phyloP scores from a whole-genome alignment of 371 early-diverging fungal genomes.

The Mortierella sp. region DNA sequence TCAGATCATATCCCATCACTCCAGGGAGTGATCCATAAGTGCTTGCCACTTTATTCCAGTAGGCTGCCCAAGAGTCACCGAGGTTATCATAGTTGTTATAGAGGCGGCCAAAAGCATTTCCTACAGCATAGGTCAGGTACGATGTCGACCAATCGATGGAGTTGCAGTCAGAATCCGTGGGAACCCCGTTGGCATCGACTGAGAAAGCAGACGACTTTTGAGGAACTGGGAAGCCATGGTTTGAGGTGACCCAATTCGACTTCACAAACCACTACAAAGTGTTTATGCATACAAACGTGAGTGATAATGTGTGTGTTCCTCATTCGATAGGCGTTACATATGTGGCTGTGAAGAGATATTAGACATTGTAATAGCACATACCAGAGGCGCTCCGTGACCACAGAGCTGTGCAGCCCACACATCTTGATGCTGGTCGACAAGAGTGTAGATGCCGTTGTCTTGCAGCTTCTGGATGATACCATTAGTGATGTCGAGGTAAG shows the following conservation, averaged over 20 bases:
- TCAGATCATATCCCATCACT: slow-evolving; percentile 69
- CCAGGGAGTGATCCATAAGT: slow-evolving; percentile 59
- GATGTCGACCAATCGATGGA: slow-evolving; percentile 63
- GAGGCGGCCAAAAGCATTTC: slow-evolving; percentile 63
- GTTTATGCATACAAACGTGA: not conserved
- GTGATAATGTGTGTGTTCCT: no score
- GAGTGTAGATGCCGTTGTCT: slow-evolving; percentile 60
- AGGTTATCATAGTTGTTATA: slow-evolving; percentile 66
- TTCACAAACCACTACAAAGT: slow-evolving; percentile 61
- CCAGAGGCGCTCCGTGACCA: slow-evolving; percentile 67
- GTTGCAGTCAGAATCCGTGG: slow-evolving; percentile 55
- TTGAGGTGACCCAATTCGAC: slow-evolving; percentile 49
- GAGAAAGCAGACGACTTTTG: slow-evolving; percentile 57
- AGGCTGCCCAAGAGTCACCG: slow-evolving; percentile 63
- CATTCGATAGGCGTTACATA: no score
- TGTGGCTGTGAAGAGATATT: not conserved
- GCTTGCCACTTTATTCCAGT: slow-evolving; percentile 63
- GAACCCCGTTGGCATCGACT: slow-evolving; percentile 61
- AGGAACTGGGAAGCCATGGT: slow-evolving; percentile 59
- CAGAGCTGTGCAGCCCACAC: slow-evolving; percentile 62
- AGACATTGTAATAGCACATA: slow-evolving; percentile 20
- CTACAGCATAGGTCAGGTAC: slow-evolving; percentile 61
- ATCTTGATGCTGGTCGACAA: slow-evolving; percentile 63
- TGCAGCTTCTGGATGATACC: slow-evolving; percentile 60
- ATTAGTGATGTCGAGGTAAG: slow-evolving; percentile 62